Conservation (phyloP, 2,329 filamentous ascomycete species). For the Scedosporium dehoogii region DNA sequence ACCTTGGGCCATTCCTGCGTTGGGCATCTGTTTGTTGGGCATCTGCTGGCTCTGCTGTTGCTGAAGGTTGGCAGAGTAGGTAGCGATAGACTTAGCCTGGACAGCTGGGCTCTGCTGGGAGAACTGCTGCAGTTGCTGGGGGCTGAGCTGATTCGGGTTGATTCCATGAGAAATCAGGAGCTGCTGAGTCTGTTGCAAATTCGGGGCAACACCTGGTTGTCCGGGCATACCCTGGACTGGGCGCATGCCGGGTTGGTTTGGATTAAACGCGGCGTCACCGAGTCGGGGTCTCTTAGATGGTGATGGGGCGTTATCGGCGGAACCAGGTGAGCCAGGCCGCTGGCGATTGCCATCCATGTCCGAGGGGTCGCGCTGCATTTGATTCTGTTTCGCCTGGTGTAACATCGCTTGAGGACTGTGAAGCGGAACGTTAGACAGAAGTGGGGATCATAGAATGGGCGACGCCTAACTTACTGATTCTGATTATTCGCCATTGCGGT, state of each 20-base stretch:
- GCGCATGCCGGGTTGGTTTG: constrained; percentile 59
- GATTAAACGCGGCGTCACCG: constrained; percentile 60
- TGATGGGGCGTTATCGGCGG: constrained; percentile 80
- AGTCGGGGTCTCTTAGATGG: constrained; percentile 84
- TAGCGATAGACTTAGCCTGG: constrained; percentile 76
- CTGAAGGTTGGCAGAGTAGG: constrained; percentile 76
- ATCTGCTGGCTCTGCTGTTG: constrained; percentile 75
- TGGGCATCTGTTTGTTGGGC: constrained; percentile 71
- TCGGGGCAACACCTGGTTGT: constrained; percentile 50
- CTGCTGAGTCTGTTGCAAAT: constrained; percentile 43
- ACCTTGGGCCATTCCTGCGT: constrained; percentile 57
- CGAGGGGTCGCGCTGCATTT: constrained; percentile 82
- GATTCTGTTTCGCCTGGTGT: constrained; percentile 60
- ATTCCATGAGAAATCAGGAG: constrained; percentile 62
- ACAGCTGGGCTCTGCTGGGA: constrained; percentile 44
- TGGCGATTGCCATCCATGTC: constrained; percentile 77
- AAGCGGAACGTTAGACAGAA: constrained; percentile 7
- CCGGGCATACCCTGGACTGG: constrained; percentile 61
- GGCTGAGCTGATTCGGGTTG: constrained; percentile 62
- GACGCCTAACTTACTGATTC: constrained; percentile 46
- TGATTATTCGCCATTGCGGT: constrained; percentile 72
- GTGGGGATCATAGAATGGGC: background rate
- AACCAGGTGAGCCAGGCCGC: constrained; percentile 71
- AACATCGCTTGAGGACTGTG: constrained; percentile 57
- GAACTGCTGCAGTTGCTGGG: constrained; percentile 63